phyloP scores from a whole-genome alignment of 1,284 basidiomycete species.

The Cystobasidiaceae sp. region DNA sequence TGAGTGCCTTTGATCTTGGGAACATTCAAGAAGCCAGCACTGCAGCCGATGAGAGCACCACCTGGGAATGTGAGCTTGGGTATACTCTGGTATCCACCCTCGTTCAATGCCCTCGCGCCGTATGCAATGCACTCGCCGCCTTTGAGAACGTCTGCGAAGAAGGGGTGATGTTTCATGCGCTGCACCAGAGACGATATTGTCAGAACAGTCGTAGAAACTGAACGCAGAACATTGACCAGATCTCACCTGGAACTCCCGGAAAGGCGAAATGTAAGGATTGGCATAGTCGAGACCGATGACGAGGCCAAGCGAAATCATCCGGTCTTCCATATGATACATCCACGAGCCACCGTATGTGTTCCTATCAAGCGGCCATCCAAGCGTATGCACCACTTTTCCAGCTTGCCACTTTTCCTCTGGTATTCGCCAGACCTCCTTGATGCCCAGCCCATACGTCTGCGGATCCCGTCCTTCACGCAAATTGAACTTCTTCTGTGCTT shows the following conservation, averaged over 20 bases:
- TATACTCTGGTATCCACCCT: slow-evolving; percentile 90
- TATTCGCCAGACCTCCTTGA: slow-evolving; percentile 98
- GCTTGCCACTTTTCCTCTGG: slow-evolving; percentile 68
- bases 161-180: slow-evolving; percentile 97
- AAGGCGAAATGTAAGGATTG: slow-evolving; percentile 91
- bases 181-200: slow-evolving; percentile 47
- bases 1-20: slow-evolving; percentile 99
- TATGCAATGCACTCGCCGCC: slow-evolving; percentile 79
- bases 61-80: slow-evolving; percentile 91
- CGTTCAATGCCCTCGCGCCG: slow-evolving; percentile 84
- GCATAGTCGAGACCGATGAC: slow-evolving; percentile 92
- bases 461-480: slow-evolving; percentile 73
- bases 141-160: slow-evolving; percentile 73
- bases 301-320: slow-evolving; percentile 85
- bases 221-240: background rate
- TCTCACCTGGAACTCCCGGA: slow-evolving; percentile 81
- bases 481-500: slow-evolving; percentile 70
- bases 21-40: slow-evolving; percentile 93
- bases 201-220: background rate
- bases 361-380: slow-evolving; percentile 86
- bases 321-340: slow-evolving; percentile 93
- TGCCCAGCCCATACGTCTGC: slow-evolving; percentile 92
- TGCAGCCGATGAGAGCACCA: slow-evolving; percentile 90
- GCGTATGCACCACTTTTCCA: slow-evolving; percentile 84
- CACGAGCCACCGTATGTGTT: slow-evolving; percentile 90